A percentile compares a stretch with the other conserved stretches of the same genome.
phyloP scores from a whole-genome alignment of 805 yeast genomes.

The Starmerella davenportii region DNA sequence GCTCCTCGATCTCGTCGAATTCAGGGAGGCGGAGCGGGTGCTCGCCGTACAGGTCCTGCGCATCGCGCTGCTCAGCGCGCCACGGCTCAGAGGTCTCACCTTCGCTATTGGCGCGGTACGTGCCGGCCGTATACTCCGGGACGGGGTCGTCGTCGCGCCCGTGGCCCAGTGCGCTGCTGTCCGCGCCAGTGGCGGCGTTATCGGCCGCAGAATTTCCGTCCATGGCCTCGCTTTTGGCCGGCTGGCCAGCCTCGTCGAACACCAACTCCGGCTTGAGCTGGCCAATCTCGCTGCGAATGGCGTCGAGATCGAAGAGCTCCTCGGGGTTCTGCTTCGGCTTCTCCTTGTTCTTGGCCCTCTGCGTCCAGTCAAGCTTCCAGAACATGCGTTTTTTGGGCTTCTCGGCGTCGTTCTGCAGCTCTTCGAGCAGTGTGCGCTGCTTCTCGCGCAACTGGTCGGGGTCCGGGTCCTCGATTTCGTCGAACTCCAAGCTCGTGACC shows the following conservation, averaged over 20 bases:
- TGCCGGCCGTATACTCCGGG: neutral
- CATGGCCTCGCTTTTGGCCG: constrained; percentile 2
- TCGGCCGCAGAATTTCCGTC: neutral
- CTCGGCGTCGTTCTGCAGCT: constrained; percentile 29
- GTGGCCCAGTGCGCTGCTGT: neutral
- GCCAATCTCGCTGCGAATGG: constrained; percentile 24
- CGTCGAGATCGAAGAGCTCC: constrained; percentile 25
- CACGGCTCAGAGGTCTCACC: neutral
- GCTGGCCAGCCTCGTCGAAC: constrained; percentile 14
- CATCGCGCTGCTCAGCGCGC: neutral
- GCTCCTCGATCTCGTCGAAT: constrained; percentile 5
- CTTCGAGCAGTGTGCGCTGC: constrained; percentile 62
- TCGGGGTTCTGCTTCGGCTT: constrained; percentile 20
- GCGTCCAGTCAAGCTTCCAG: constrained; percentile 40
- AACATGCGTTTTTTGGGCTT: constrained; percentile 24
- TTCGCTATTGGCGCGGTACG: neutral
- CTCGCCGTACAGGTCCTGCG: neutral
- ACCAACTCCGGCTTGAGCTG: constrained; percentile 19
- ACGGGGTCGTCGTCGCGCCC: neutral
- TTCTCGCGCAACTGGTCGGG: constrained; percentile 62
- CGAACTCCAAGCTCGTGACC: constrained; percentile 74
- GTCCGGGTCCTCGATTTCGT: constrained; percentile 91
- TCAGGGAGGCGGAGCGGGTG: constrained; percentile 8
- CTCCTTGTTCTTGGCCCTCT: constrained; percentile 22
- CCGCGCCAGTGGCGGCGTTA: neutral